Evolutionary conservation across 2,329 filamentous ascomycete species (phyloP).

Genomic region (Xylaria arbuscula): DNA sequence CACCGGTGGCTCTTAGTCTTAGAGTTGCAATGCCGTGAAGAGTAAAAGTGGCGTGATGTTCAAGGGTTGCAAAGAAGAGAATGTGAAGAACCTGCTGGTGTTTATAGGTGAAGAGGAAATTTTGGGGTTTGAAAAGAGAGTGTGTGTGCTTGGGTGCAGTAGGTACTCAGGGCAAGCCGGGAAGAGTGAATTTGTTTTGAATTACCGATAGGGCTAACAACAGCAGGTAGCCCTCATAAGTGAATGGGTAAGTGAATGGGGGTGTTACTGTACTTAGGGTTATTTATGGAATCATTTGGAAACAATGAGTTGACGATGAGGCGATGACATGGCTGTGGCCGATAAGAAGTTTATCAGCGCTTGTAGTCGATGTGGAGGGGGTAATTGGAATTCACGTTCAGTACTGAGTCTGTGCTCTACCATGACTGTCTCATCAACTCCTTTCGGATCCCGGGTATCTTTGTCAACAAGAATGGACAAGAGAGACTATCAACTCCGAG

Average conservation of each 20-base stretch:
- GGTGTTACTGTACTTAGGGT: too few relatives aligned
- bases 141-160: too few relatives aligned
- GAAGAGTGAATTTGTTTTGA: background rate
- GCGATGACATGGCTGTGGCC: background rate
- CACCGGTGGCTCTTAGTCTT: background rate
- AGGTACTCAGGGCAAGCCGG: background rate
- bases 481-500: constrained; percentile 8
- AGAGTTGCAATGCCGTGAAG: background rate
- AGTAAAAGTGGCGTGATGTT: background rate
- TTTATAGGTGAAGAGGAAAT: background rate
- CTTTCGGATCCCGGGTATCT: constrained; percentile 10
- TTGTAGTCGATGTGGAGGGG: constrained; percentile 1
- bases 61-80: background rate
- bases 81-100: background rate
- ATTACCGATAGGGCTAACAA: too few relatives aligned
- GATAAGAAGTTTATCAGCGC: background rate
- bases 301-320: background rate
- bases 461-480: constrained; percentile 11
- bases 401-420: constrained; percentile 4
- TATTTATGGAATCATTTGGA: background rate
- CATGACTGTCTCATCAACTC: constrained; percentile 15
- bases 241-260: too few relatives aligned
- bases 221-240: too few relatives aligned
- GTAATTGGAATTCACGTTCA: background rate
- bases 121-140: background rate